phyloP scores from a whole-genome alignment of 108 stramenopile genomes.

The Pinguiococcus pyrenoidosus region DNA sequence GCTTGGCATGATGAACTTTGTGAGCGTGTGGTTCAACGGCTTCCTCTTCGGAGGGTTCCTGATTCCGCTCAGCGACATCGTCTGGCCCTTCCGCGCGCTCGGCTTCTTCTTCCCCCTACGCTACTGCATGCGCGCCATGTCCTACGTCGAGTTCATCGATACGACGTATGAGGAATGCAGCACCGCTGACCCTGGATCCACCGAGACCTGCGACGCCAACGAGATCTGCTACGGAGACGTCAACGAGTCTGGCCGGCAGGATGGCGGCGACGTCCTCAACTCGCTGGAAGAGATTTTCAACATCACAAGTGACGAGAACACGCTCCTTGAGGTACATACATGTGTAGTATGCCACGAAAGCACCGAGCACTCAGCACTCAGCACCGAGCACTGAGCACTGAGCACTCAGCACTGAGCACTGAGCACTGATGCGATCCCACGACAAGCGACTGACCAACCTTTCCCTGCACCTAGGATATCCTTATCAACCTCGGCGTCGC shows the following conservation, averaged over 20 bases:
- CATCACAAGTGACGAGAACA: too few species aligned
- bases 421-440: too few species aligned
- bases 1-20: conserved; percentile 25
- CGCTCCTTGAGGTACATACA: too few species aligned
- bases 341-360: too few species aligned
- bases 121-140: not conserved
- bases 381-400: too few species aligned
- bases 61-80: conserved; percentile 9
- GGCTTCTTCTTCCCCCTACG: conserved; percentile 5
- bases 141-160: not conserved
- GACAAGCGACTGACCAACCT: too few species aligned
- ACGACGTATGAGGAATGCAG: not conserved
- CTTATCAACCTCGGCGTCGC: too few species aligned
- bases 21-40: conserved; percentile 27
- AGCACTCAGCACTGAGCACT: too few species aligned
- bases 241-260: not conserved
- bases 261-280: not conserved
- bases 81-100: conserved; percentile 12
- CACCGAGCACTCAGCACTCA: too few species aligned
- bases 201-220: not conserved
- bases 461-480: too few species aligned
- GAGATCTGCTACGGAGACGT: not conserved
- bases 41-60: conserved; percentile 31
- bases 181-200: too few species aligned
- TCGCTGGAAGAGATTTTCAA: not conserved